Evolutionary conservation across 345 rosid species (phyloP), one percentile per base, ranked within the genome.

Genomic region (Linum lewisii): DNA sequence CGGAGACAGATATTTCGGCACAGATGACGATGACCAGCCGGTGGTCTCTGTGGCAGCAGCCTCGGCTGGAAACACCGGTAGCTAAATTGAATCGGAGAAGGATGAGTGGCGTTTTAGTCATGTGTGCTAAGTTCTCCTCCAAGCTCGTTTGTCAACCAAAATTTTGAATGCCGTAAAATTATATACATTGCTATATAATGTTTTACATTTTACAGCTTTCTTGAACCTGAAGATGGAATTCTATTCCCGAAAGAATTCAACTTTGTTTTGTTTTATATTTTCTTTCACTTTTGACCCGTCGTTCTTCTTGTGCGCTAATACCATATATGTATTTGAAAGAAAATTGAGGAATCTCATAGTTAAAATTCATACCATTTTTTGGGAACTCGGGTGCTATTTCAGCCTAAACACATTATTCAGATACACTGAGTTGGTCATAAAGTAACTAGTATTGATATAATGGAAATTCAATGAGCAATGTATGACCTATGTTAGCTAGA

Each of bases 1-100:
- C 59, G 98, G 98, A 63, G 97, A 92, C 78, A 76, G 95, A 73
- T 92, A 92, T 70, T 92, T 92, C 57, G 99, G 99, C 36, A 89
- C 99, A 15, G 99, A 93, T 55, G 94, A 92, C 10, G 95, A 89
- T 13, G 86, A 75, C 54, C 76, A 72, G 65, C 83, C 55, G 55
- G 72, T 64, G 64, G 64, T 55, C 64, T 65, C 59, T 11, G 55
- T n/a, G 10, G 15, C 56, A 1, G 56, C 24, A 7, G 47, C 47
- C 47, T 3, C 47, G n/a, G n/a, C n/a, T n/a, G n/a, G n/a, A 11
- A 42, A 42, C 15, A 42, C 15, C 47, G 47, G 18, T 16, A 42
- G 47, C 47, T 42, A 16, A 34, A 11, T 42, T 1, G 16, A 3
- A 42, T 16, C 18, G 18, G 47, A 1, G 16, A 42, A 11, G 47